Percentiles rank a stretch among this genome's conserved stretches.
phyloP scores from a whole-genome alignment of 768 basidiomycete species.

The Tylopilus intermedius region DNA sequence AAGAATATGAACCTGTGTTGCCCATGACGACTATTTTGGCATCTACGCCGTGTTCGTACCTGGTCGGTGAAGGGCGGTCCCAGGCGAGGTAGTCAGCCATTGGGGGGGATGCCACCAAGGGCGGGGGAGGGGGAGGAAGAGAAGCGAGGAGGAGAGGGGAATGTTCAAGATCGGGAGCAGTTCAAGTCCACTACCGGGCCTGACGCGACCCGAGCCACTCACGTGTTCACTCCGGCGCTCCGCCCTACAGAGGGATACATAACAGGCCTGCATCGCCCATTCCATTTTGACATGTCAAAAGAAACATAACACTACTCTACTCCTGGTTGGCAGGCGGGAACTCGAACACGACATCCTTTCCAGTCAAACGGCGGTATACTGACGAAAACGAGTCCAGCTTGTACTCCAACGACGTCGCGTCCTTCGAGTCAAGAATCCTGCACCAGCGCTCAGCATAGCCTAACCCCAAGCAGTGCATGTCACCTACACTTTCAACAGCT shows the following conservation, averaged over 20 bases:
- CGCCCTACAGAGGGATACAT: slow-evolving; percentile 24
- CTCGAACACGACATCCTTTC: slow-evolving; percentile 95
- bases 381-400: slow-evolving; percentile 99
- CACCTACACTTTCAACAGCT: slow-evolving; percentile 95
- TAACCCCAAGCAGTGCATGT: slow-evolving; percentile 5
- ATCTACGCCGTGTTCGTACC: slow-evolving; percentile 82
- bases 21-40: slow-evolving; percentile 96
- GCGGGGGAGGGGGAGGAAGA: slow-evolving; percentile 38
- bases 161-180: slow-evolving; percentile 24
- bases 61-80: slow-evolving; percentile 63
- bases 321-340: slow-evolving; percentile 76
- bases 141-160: slow-evolving; percentile 23
- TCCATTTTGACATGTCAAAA: slow-evolving; percentile 30
- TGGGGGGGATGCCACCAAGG: slow-evolving; percentile 42
- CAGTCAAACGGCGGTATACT: slow-evolving; percentile 91
- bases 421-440: slow-evolving; percentile 96
- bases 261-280: slow-evolving; percentile 30
- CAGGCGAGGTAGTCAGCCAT: slow-evolving; percentile 58
- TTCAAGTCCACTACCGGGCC: slow-evolving; percentile 2
- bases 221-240: slow-evolving; percentile 25
- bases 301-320: slow-evolving; percentile 32
- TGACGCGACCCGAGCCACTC: slow-evolving; percentile 30
- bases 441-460: slow-evolving; percentile 14
- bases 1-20: slow-evolving; percentile 50
- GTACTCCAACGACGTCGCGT: slow-evolving; percentile 97